phyloP scores from a whole-genome alignment of 106 monocot genomes.

The Allium cepa region DNA sequence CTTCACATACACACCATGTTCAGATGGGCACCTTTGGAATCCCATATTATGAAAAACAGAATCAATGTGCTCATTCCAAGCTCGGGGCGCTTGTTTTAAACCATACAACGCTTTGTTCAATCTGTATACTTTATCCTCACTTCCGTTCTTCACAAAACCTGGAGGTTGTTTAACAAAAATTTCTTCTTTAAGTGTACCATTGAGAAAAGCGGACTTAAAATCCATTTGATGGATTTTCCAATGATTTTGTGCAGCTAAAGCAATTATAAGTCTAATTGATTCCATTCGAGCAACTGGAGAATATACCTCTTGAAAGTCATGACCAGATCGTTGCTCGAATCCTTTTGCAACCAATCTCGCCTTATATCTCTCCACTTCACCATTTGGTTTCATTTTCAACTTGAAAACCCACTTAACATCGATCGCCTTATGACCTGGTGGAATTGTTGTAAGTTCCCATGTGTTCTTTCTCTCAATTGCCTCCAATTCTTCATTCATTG shows the following conservation, averaged over 20 bases:
- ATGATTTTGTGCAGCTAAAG: neutral
- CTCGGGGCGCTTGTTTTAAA: neutral
- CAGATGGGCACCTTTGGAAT: neutral
- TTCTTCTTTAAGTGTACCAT: neutral
- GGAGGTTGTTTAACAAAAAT: neutral
- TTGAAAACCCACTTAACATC: neutral
- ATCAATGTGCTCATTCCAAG: neutral
- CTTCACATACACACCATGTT: neutral
- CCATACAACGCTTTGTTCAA: constrained; percentile 1
- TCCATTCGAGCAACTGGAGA: constrained; percentile 1
- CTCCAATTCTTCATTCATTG: neutral
- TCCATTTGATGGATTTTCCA: neutral
- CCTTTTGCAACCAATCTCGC: neutral
- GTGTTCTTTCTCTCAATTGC: neutral
- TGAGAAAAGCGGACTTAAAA: neutral
- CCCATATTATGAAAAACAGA: neutral
- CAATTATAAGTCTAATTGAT: neutral
- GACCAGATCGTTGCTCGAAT: neutral
- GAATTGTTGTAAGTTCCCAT: neutral
- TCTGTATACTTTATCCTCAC: neutral
- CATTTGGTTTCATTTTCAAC: neutral
- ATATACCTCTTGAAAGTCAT: neutral
- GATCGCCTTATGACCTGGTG: neutral
- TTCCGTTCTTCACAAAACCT: neutral
- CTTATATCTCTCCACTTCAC: neutral